These are phyloP conservation scores for Rhodotorula sp. DNA, from an alignment of 1,284 basidiomycete species.

Conservation along the genomic window DNA sequence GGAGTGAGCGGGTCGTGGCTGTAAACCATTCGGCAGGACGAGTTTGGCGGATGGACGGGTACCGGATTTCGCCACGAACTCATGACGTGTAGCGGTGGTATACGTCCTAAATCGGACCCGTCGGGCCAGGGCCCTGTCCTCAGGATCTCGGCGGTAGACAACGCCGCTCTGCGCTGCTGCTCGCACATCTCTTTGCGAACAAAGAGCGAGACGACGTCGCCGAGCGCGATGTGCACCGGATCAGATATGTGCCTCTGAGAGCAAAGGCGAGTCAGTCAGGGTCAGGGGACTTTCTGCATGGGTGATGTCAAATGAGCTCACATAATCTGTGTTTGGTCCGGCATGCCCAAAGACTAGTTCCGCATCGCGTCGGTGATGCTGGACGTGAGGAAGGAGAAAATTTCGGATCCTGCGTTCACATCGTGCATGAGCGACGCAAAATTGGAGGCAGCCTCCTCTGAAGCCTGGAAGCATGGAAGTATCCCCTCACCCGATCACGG, in stretches of 20 bases:
- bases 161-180: not conserved
- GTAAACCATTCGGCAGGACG: conserved; percentile 15
- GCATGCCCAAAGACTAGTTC: conserved; percentile 21
- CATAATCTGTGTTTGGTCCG: conserved; percentile 21
- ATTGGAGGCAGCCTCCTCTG: no score
- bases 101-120: conserved; percentile 21
- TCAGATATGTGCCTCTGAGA: conserved; percentile 30
- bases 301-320: not conserved
- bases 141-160: not conserved
- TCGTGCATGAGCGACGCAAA: not conserved
- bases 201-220: conserved; percentile 36
- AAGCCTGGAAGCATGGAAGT: no score
- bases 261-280: not conserved
- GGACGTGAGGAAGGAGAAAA: conserved; percentile 31
- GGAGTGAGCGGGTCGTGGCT: not conserved
- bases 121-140: conserved; percentile 17
- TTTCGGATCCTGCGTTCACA: conserved; percentile 21
- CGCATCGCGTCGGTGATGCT: conserved; percentile 23
- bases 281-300: not conserved
- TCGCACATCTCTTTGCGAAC: conserved; percentile 35
- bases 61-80: conserved; percentile 16
- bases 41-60: not conserved
- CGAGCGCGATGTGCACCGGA: conserved; percentile 20
- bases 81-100: conserved; percentile 19
- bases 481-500: conserved; percentile 23